A percentile compares a stretch with the other conserved stretches of the same genome.
These are phyloP conservation scores for Starmerella vaccinii DNA, from an alignment of 805 yeast species.

Conservation along the genomic window DNA sequence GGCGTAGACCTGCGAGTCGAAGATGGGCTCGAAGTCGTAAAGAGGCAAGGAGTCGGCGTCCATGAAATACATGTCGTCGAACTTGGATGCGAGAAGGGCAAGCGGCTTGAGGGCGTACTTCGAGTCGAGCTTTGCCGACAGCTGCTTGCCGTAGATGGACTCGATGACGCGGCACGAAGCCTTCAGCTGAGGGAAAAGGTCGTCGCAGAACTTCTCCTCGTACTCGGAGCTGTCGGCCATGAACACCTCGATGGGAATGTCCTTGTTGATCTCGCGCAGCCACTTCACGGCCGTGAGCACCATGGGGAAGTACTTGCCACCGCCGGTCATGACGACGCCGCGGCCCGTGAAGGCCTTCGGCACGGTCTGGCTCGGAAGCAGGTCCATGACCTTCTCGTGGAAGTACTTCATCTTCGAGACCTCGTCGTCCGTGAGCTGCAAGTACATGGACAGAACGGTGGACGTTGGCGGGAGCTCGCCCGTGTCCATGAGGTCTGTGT, in stretches of 20 bases:
- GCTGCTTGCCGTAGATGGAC: constrained; percentile 48
- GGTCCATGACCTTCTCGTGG: constrained; percentile 15
- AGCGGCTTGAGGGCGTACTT: constrained; percentile 59
- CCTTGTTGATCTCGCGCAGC: constrained; percentile 50
- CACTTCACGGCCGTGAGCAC: constrained; percentile 55
- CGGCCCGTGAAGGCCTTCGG: constrained; percentile 30
- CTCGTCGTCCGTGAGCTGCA: constrained; percentile 18
- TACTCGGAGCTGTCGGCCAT: constrained; percentile 62
- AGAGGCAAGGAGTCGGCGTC: constrained; percentile 74
- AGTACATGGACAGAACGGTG: constrained; percentile 14
- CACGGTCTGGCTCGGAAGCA: constrained; percentile 14
- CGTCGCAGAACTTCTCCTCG: constrained; percentile 60
- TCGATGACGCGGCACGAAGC: constrained; percentile 60
- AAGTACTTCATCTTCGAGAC: constrained; percentile 8
- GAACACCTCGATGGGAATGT: constrained; percentile 73
- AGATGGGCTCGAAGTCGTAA: constrained; percentile 50
- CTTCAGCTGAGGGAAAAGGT: constrained; percentile 48
- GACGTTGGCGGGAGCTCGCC: constrained; percentile 19
- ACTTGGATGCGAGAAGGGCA: constrained; percentile 61
- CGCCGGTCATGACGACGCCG: constrained; percentile 66
- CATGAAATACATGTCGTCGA: constrained; percentile 57
- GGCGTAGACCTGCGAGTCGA: constrained; percentile 46
- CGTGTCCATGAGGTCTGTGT: constrained; percentile 24
- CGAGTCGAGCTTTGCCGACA: constrained; percentile 41
- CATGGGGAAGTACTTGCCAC: constrained; percentile 67